Conservation (phyloP, 352 stramenopile genomes). For the Phytopythium chamaehyphon region DNA sequence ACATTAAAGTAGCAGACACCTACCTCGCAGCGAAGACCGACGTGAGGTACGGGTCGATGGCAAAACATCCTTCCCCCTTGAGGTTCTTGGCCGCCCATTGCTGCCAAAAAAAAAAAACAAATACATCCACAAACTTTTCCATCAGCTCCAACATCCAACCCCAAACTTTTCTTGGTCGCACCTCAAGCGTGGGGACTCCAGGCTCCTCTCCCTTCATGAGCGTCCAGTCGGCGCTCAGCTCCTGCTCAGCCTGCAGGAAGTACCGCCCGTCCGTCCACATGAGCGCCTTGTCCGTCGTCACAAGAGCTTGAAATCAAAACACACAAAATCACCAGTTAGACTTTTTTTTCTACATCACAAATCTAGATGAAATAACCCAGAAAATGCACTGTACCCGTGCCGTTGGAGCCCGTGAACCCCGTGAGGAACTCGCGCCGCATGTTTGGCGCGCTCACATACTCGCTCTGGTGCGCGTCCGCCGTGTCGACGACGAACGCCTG, state of each 20-base stretch:
- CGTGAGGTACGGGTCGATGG: slow-evolving; percentile 95
- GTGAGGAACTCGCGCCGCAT: slow-evolving; percentile 95
- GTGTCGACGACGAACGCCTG: slow-evolving; percentile 94
- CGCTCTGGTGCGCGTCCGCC: slow-evolving; percentile 97
- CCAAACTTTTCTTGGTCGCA: no score
- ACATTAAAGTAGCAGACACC: slow-evolving; percentile 35
- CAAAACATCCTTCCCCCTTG: slow-evolving; percentile 66
- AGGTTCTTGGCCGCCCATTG: slow-evolving; percentile 76
- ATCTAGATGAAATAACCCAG: not conserved
- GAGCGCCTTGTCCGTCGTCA: slow-evolving; percentile 84
- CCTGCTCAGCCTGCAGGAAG: slow-evolving; percentile 94
- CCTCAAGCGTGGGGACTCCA: slow-evolving; percentile 89
- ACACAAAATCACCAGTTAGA: not conserved
- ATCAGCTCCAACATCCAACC: not conserved
- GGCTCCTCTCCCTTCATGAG: slow-evolving; percentile 95
- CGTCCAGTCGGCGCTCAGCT: slow-evolving; percentile 92
- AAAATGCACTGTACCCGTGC: slow-evolving; percentile 62
- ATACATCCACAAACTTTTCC: not conserved
- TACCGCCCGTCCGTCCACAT: slow-evolving; percentile 99
- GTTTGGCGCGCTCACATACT: slow-evolving; percentile 97
- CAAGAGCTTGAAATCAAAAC: slow-evolving; percentile 30
- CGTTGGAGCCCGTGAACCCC: slow-evolving; percentile 96
- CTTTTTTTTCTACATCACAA: not conserved
- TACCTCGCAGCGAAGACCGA: slow-evolving; percentile 83
- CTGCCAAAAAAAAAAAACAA: slow-evolving; percentile 12